Conservation (phyloP, 495 filamentous ascomycete genomes). For the Aspergillus sclerotiicarbonarius region DNA sequence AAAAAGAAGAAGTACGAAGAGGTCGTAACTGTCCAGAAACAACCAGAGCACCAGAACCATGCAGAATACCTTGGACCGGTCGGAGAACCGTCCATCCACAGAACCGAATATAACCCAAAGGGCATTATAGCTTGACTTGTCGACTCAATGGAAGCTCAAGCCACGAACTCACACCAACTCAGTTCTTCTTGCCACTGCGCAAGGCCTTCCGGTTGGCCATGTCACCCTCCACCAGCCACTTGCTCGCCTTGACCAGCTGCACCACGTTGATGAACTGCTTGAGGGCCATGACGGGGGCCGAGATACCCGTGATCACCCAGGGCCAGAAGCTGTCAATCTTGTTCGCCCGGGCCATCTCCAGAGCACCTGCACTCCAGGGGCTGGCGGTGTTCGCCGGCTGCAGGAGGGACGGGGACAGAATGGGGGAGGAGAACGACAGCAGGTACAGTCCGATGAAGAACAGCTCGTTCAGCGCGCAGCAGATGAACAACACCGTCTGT, state of each 20-base stretch:
- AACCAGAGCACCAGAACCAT: constrained; percentile 43
- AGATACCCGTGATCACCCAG: constrained; percentile 82
- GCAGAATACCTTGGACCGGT: constrained; percentile 16
- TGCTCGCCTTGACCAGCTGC: constrained; percentile 89
- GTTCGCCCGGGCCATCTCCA: constrained; percentile 88
- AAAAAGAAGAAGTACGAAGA: not conserved
- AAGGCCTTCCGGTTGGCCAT: constrained; percentile 32
- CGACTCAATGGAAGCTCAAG: not conserved
- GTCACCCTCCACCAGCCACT: constrained; percentile 90
- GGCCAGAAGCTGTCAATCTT: constrained; percentile 85
- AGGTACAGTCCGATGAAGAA: constrained; percentile 99
- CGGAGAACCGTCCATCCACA: constrained; percentile 9
- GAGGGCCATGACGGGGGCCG: constrained; percentile 77
- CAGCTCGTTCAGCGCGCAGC: constrained; percentile 86
- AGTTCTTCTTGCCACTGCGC: constrained; percentile 28
- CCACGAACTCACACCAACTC: constrained; percentile 1
- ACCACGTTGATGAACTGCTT: constrained; percentile 96
- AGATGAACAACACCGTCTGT: constrained; percentile 86
- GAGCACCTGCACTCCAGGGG: constrained; percentile 86
- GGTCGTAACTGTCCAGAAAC: constrained; percentile 8
- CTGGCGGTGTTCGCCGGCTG: constrained; percentile 62
- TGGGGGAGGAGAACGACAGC: constrained; percentile 88
- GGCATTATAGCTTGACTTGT: not conserved
- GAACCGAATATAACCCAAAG: constrained; percentile 14
- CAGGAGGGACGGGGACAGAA: constrained; percentile 79